These are phyloP conservation scores for Solanum pinnatisectum DNA, from an alignment of 257 asterid genomes.

Conservation along the genomic window DNA sequence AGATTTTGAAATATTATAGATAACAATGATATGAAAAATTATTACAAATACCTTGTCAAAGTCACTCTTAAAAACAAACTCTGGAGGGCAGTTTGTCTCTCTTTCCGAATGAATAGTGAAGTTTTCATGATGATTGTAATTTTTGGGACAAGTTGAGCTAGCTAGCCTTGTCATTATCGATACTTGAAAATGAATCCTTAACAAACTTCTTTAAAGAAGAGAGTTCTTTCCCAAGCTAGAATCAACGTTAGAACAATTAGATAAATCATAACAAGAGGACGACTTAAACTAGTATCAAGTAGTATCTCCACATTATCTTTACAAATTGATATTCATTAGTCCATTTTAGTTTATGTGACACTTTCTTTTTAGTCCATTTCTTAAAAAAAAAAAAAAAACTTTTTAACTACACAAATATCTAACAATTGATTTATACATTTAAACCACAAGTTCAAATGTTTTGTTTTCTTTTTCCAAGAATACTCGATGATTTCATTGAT, in stretches of 20 bases:
- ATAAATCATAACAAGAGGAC: neutral
- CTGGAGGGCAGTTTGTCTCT: neutral
- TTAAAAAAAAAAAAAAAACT: no score
- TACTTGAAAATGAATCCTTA: neutral
- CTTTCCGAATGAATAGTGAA: no score
- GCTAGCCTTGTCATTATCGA: neutral
- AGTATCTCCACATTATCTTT: neutral
- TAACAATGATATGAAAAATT: no score
- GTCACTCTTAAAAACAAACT: neutral
- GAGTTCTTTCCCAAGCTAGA: neutral
- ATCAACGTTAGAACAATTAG: no score
- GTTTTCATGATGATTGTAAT: no score
- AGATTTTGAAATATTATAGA: no score
- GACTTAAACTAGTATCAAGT: neutral
- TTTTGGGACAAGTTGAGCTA: neutral
- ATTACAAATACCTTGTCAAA: neutral
- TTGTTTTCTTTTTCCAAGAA: no score
- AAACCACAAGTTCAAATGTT: neutral
- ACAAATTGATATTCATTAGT: neutral
- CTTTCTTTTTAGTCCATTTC: neutral
- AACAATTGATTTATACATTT: neutral
- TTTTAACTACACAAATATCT: neutral
- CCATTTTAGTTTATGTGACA: neutral
- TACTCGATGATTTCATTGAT: no score
- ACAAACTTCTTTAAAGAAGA: neutral